phyloP scores from a whole-genome alignment of 2,329 filamentous ascomycete genomes.

The Cytospora paraplurivora region DNA sequence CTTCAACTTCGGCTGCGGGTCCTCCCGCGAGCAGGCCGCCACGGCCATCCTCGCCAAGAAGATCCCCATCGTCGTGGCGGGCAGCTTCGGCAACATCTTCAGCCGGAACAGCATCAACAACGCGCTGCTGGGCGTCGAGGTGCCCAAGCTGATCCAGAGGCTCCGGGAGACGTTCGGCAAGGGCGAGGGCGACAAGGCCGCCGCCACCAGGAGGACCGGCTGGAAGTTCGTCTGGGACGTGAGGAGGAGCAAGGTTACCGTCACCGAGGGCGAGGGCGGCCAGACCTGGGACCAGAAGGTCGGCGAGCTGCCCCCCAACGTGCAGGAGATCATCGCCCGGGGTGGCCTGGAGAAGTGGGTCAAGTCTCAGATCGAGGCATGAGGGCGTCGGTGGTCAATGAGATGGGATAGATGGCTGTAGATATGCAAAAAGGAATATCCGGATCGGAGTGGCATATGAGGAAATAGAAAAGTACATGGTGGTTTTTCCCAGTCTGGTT shows the following conservation, averaged over 20 bases:
- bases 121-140: slow-evolving; percentile 71
- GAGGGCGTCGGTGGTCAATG: too few species aligned
- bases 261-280: slow-evolving; percentile 70
- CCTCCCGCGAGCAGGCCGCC: slow-evolving; percentile 81
- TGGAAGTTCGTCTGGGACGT: slow-evolving; percentile 88
- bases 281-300: slow-evolving; percentile 77
- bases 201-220: slow-evolving; percentile 72
- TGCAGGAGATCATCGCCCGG: slow-evolving; percentile 80
- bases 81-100: slow-evolving; percentile 85
- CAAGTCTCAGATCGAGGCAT: slow-evolving; percentile 61
- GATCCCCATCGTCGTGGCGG: slow-evolving; percentile 78
- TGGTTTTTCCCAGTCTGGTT: too few species aligned
- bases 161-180: slow-evolving; percentile 61
- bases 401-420: background rate
- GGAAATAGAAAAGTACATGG: background rate
- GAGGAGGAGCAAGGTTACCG: slow-evolving; percentile 65
- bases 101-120: slow-evolving; percentile 79
- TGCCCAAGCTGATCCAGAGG: slow-evolving; percentile 66
- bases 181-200: slow-evolving; percentile 50
- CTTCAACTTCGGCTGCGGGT: slow-evolving; percentile 87
- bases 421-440: background rate
- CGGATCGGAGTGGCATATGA: background rate
- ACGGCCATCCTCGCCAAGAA: slow-evolving; percentile 81
- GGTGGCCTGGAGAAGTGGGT: slow-evolving; percentile 86
- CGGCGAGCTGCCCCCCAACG: slow-evolving; percentile 79